phyloP scores from a whole-genome alignment of 2,329 filamentous ascomycete genomes.

The Microascus cirrosus region DNA sequence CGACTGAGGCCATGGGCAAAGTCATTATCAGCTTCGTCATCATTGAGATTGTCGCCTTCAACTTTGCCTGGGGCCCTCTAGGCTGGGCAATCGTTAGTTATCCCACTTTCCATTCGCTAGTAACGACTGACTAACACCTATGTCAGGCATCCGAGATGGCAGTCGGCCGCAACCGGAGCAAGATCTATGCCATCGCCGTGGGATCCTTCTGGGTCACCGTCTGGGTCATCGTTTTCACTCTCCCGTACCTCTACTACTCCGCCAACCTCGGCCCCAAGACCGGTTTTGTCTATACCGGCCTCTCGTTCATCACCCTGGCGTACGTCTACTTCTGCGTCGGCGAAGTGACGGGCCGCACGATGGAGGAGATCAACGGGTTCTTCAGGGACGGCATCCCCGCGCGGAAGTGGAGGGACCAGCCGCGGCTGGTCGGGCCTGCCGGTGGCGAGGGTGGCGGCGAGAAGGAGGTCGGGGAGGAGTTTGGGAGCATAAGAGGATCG shows the following conservation, averaged over 20 bases:
- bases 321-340: constrained; percentile 27
- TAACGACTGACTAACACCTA: neutral
- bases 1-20: constrained; percentile 8
- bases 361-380: constrained; percentile 22
- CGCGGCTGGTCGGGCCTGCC: neutral
- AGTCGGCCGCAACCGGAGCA: constrained; percentile 30
- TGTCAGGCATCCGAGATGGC: constrained; percentile 24
- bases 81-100: constrained; percentile 19
- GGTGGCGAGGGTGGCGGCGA: constrained; percentile 4
- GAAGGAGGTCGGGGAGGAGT: neutral
- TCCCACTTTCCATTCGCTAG: neutral
- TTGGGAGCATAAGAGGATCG: neutral
- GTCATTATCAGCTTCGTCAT: constrained; percentile 13
- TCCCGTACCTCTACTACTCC: constrained; percentile 21
- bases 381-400: constrained; percentile 23
- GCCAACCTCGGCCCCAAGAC: constrained; percentile 19
- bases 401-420: constrained; percentile 17
- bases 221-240: constrained; percentile 20
- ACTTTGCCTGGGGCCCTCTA: constrained; percentile 25
- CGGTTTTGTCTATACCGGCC: constrained; percentile 20
- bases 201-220: constrained; percentile 24
- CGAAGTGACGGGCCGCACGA: constrained; percentile 23
- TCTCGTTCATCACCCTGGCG: constrained; percentile 13
- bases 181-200: constrained; percentile 28
- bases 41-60: constrained; percentile 24